phyloP scores from a whole-genome alignment of 1,284 basidiomycete species.

The Ganoderma sinense region DNA sequence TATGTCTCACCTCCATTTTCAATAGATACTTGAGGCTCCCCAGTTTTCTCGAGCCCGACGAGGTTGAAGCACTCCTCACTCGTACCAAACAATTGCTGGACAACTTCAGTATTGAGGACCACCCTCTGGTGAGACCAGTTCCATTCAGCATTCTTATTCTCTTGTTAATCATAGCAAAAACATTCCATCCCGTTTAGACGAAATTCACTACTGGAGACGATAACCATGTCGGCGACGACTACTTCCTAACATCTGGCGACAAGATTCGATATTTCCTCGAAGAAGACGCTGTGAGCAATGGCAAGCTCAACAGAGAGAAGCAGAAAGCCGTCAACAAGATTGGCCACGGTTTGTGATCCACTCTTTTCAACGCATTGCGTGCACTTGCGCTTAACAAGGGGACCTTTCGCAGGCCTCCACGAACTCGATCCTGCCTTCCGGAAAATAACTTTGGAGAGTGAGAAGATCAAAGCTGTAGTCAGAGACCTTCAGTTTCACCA shows the following conservation, averaged over 20 bases:
- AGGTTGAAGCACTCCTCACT: conserved; percentile 68
- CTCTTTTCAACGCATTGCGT: no score
- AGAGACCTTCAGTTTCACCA: conserved; percentile 81
- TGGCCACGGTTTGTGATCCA: conserved; percentile 65
- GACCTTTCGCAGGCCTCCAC: conserved; percentile 66
- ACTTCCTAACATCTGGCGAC: conserved; percentile 91
- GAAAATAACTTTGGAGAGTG: conserved; percentile 80
- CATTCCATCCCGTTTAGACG: conserved; percentile 58
- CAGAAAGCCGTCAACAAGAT: conserved; percentile 85
- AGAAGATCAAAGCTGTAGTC: conserved; percentile 70
- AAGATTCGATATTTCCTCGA: conserved; percentile 94
- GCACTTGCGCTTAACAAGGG: conserved; percentile 3
- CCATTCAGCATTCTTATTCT: background rate
- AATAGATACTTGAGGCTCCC: conserved; percentile 83
- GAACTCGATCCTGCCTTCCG: conserved; percentile 86
- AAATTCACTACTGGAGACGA: conserved; percentile 86
- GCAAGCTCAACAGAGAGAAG: conserved; percentile 80
- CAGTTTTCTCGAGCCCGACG: conserved; percentile 68
- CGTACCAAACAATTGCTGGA: conserved; percentile 80
- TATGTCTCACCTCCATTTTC: background rate
- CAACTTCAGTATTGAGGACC: conserved; percentile 78
- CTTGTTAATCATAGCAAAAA: background rate
- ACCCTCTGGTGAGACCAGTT: conserved; percentile 72
- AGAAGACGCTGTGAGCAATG: conserved; percentile 76
- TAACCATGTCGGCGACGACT: conserved; percentile 88